These are phyloP conservation scores for Malania oleifera DNA, from an alignment of 164 flowering plant genomes.

Conservation along the genomic window DNA sequence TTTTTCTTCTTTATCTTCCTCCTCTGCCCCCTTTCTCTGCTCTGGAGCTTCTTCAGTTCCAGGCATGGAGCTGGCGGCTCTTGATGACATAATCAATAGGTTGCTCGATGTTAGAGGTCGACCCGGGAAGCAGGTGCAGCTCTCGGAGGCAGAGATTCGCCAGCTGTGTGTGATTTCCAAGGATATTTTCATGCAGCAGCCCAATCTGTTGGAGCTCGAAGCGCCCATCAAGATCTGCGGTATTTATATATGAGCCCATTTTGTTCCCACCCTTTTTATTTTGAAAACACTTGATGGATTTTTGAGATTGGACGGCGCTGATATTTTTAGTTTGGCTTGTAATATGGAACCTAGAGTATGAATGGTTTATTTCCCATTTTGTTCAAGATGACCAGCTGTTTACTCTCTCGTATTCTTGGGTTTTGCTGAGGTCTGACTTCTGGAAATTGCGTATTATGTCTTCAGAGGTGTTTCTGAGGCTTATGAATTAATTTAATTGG, in stretches of 20 bases:
- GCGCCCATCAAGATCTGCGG: constrained; percentile 69
- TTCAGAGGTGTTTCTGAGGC: no score
- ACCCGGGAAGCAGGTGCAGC: constrained; percentile 50
- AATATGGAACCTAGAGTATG: no score
- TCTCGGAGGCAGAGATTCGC: constrained; percentile 48
- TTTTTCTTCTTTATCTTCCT: no score
- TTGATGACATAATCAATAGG: constrained; percentile 35
- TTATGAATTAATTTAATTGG: constrained; percentile 5
- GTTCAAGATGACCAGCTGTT: no score
- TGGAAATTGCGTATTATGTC: no score
- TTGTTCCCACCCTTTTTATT: neutral
- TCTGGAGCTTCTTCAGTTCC: no score
- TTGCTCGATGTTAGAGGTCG: constrained; percentile 35
- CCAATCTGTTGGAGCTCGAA: constrained; percentile 57
- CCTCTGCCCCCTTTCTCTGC: no score
- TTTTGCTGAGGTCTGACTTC: no score
- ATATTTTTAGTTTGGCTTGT: neutral
- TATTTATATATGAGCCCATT: constrained; percentile 11
- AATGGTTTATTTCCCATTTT: no score
- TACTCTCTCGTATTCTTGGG: no score
- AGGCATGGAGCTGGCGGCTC: constrained; percentile 21
- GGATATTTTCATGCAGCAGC: constrained; percentile 47
- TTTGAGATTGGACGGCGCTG: neutral
- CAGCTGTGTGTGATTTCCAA: constrained; percentile 47
- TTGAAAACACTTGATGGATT: no score